Percentiles rank a stretch among this genome's conserved stretches.
phyloP scores from a whole-genome alignment of 2,329 filamentous ascomycete genomes.

The Fusarium metavorans region DNA sequence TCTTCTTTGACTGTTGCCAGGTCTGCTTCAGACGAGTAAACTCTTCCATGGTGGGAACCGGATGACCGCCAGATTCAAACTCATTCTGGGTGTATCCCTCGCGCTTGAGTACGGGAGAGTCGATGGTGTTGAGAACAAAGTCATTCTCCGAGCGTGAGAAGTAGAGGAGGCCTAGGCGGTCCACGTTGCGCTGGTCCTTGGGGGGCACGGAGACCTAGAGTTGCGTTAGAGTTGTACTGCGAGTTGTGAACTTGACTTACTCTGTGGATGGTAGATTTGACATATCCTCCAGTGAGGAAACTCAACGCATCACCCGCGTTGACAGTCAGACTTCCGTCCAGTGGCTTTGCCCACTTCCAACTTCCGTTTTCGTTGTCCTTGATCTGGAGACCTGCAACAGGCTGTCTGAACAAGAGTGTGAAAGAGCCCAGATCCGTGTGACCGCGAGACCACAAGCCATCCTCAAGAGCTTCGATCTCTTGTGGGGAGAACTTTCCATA shows the following conservation, averaged over 20 bases:
- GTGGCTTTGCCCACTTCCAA: slow-evolving; percentile 64
- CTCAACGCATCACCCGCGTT: slow-evolving; percentile 63
- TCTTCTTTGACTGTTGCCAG: slow-evolving; percentile 50
- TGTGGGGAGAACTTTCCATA: slow-evolving; percentile 63
- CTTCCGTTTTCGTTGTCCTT: slow-evolving; percentile 57
- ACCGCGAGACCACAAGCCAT: slow-evolving; percentile 58
- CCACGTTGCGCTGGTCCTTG: slow-evolving; percentile 57
- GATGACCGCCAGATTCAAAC: slow-evolving; percentile 50
- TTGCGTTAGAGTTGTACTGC: not conserved
- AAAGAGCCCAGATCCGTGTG: slow-evolving; percentile 69
- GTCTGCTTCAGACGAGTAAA: slow-evolving; percentile 53
- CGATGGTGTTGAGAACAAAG: slow-evolving; percentile 51
- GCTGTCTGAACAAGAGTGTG: slow-evolving; percentile 69
- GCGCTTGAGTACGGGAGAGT: slow-evolving; percentile 52
- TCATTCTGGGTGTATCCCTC: slow-evolving; percentile 52
- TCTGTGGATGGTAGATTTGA: slow-evolving; percentile 57
- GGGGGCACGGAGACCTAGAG: slow-evolving; percentile 52
- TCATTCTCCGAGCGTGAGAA: slow-evolving; percentile 61
- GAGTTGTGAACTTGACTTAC: slow-evolving; percentile 25
- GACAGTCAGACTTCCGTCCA: slow-evolving; percentile 63
- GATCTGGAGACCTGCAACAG: slow-evolving; percentile 68
- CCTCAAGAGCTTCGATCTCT: slow-evolving; percentile 58
- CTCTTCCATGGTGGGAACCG: slow-evolving; percentile 52
- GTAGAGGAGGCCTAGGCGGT: slow-evolving; percentile 63
- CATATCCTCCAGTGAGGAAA: slow-evolving; percentile 61